Base-by-base conservation (phyloP, 495 filamentous ascomycete species). In the Evernia prunastri region DNA sequence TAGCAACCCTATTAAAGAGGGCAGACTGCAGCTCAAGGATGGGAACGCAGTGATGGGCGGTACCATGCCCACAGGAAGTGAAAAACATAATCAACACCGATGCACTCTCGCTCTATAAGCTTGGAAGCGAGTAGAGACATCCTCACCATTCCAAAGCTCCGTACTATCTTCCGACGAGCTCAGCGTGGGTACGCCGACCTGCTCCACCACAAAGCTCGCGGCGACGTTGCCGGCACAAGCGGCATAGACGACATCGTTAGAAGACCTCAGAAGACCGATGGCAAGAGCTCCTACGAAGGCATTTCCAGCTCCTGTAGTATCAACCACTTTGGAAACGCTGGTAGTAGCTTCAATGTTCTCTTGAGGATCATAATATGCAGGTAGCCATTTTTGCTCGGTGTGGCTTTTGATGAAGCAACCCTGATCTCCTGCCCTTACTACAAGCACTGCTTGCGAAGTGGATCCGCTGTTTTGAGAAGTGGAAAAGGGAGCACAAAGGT, bases 31-130 rank as follows among this genome's bases (percentile, higher is more conserved):
- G 51, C 51, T 33, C 51, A 10, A 9, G 3, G 29, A 17, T 33
- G 29, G 33, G 17, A 54, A 18, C 7, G 51, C 51, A 15, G 25
- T 31, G 10, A 49, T 49, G 45, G 12, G 27, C 13, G 27, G 49
- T 13, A 51, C 11, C 27, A 3, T 15, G 7, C 29, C 17, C 27
- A 20, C 8, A 35, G 33, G 15, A 33, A 20, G 12, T 4, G 23
- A 20, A 6, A 31, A 7, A 29, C 13, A 31, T 7, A 5, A 9
- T 54, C 51, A 54, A 33, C 17, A 7, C 9, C 20, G 13, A 36
- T 70, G 76, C 75, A 82, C 76, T 47, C 37, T 29, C 77, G 78
- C 78, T 78, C 79, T 79, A 78, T 81, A 54, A 20, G 51, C 51
- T 20, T 54, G 51, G 12, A 54, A 54, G 7, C 51, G 51, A 54